Base-by-base conservation (phyloP, 331 rosid genomes). In the Quercus tomentella region DNA sequence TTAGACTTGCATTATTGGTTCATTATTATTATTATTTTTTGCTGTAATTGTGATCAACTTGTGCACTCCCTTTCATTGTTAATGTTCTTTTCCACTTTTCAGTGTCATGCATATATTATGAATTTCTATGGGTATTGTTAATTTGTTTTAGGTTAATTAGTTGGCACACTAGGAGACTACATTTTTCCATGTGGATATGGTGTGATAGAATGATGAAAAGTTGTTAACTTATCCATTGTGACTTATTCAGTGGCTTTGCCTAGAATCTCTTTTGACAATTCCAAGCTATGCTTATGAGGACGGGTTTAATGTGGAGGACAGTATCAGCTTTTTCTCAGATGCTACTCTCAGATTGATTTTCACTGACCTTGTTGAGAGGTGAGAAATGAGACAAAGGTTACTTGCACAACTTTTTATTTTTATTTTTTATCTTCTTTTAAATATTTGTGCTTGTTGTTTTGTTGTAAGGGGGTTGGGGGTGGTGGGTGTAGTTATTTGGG, bases 351-450 rank as follows among this genome's bases (percentile, higher is more conserved):
- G 85, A 80, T 83, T 77, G 82, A 86, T 92, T 79, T 89, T 94
- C 70, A 79, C 74, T 77, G 98, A 94, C 78, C 87, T 94, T 79
- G 90, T 91, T 55, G 97, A 92, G 86, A 94, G 94, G 98, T 93
- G 84, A 83, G 82, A 70, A 80, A 54, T 60, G 21, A 4, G 57
- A 66, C 55, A 80, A 80, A 77, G 68, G 57, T 75, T 14, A 70
- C 17, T 49, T 56, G 3, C 57, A 5, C 55, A 15, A 52, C 30
- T 58, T n/a, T 57, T 74, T 28, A 25, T 69, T 3, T 6, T 35
- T 17, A 56, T 7, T 41, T 17, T 66, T 4, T 45, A 73, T 72
- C 14, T 10, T 18, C 70, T 68, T 22, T 62, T 1, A 73, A 55
- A 72, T 73, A 5, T 15, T 74, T 33, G 21, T 60, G 21, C 51